Percentiles rank a stretch among this genome's conserved stretches.
Evolutionary conservation across 139 green algal species (phyloP).

Genomic region (Chlamydomonas schloesseri): DNA sequence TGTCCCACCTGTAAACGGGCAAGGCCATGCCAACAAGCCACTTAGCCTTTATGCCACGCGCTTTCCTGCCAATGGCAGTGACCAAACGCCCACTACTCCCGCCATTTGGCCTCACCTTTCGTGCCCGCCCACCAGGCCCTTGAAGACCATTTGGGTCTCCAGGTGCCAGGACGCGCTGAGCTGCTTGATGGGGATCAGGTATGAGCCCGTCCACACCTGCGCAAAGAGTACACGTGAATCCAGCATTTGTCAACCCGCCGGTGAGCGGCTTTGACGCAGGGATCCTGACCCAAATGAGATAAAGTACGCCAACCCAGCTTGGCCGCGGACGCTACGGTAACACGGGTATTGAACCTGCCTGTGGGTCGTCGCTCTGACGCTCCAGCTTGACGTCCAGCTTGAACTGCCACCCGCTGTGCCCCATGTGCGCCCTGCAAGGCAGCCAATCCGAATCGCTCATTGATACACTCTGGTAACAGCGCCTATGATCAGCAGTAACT

Average conservation of each 20-base stretch:
- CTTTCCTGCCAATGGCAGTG: too few species aligned
- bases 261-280: neutral
- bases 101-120: neutral
- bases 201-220: slow-evolving; percentile 40
- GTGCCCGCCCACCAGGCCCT: slow-evolving; percentile 7
- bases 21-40: too few species aligned
- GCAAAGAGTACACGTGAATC: too few species aligned
- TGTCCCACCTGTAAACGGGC: slow-evolving; percentile 51
- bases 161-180: slow-evolving; percentile 24
- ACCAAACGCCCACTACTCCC: slow-evolving; percentile 15
- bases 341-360: neutral
- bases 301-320: too few species aligned
- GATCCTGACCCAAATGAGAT: too few species aligned
- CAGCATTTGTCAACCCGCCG: too few species aligned
- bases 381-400: slow-evolving; percentile 24
- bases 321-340: too few species aligned
- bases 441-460: too few species aligned
- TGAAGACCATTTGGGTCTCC: slow-evolving; percentile 48
- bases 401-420: slow-evolving; percentile 31
- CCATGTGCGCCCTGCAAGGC: slow-evolving; percentile 36
- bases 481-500: too few species aligned
- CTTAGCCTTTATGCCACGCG: too few species aligned
- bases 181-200: slow-evolving; percentile 6
- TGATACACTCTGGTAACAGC: too few species aligned
- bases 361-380: too few species aligned